These are phyloP conservation scores for Trichoderma parareesei DNA, from an alignment of 495 filamentous ascomycete species.

Conservation along the genomic window DNA sequence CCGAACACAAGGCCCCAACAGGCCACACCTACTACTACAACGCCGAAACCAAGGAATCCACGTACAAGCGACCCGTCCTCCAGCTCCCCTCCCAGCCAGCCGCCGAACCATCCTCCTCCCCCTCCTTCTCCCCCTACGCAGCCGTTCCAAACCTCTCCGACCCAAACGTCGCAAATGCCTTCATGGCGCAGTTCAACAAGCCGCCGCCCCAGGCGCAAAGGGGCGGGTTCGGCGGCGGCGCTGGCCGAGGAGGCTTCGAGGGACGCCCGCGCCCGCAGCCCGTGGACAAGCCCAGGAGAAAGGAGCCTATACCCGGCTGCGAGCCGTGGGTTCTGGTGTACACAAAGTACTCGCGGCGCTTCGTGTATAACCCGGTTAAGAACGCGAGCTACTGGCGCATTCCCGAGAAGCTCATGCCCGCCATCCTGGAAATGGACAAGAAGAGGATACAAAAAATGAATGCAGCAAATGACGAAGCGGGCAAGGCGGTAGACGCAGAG, in stretches of 20 bases:
- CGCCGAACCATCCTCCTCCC: constrained; percentile 28
- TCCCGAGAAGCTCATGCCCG: constrained; percentile 73
- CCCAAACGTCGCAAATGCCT: constrained; percentile 35
- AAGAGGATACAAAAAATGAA: constrained; percentile 45
- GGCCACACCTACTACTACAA: constrained; percentile 90
- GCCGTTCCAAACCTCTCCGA: constrained; percentile 39
- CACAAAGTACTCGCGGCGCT: constrained; percentile 79
- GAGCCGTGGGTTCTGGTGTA: constrained; percentile 89
- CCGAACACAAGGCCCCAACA: constrained; percentile 83
- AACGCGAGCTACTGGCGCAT: constrained; percentile 91
- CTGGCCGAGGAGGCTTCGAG: constrained; percentile 38
- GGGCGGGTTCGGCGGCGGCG: constrained; percentile 30
- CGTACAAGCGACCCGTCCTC: constrained; percentile 61
- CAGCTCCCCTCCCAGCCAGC: constrained; percentile 15
- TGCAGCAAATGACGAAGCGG: constrained; percentile 15
- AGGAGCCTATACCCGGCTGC: constrained; percentile 67
- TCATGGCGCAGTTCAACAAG: constrained; percentile 37
- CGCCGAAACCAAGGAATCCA: constrained; percentile 75
- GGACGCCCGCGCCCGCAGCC: constrained; percentile 54
- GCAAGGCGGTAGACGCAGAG: constrained; percentile 10
- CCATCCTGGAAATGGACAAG: constrained; percentile 63
- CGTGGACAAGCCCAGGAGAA: constrained; percentile 72
- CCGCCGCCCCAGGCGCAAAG: constrained; percentile 23
- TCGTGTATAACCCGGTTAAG: constrained; percentile 76
- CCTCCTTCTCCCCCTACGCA: constrained; percentile 38